A percentile compares a stretch with the other conserved stretches of the same genome.
These are phyloP conservation scores for Hyaloscypha bicolor DNA, from an alignment of 495 filamentous ascomycete genomes.

Conservation along the genomic window DNA sequence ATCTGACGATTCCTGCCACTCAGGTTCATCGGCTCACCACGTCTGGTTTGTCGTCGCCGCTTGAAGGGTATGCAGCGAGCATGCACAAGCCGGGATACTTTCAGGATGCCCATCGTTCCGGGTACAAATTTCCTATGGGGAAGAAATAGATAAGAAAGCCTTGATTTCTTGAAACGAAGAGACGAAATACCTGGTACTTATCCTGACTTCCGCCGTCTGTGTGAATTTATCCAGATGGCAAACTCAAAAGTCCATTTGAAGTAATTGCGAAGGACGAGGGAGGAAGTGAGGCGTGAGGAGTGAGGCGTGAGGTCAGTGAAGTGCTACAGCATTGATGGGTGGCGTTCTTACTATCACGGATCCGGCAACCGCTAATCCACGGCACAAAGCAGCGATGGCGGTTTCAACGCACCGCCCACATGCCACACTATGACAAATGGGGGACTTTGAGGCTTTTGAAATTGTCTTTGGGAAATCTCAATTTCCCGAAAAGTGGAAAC, in stretches of 20 bases:
- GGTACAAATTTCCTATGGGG: background rate
- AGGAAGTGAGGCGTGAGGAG: background rate
- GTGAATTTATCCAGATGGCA: background rate
- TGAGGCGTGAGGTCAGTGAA: no score
- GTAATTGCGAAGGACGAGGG: background rate
- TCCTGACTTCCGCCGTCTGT: no score
- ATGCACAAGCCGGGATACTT: background rate
- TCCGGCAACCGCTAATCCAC: background rate
- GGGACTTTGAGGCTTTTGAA: background rate
- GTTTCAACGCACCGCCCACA: background rate
- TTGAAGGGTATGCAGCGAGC: background rate
- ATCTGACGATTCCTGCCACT: background rate
- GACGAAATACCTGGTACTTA: background rate
- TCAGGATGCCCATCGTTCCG: background rate
- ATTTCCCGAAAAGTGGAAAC: background rate
- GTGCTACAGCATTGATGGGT: no score
- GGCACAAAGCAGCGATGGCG: background rate
- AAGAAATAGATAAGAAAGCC: background rate
- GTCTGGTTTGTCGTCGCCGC: background rate
- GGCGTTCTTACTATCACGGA: no score
- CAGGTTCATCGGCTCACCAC: background rate
- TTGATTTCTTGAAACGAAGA: background rate
- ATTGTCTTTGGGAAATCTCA: background rate
- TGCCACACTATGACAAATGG: background rate
- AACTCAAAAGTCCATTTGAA: background rate